Base-by-base conservation (phyloP, 148 eudicot species). In the Vaccinium corymbosum region DNA sequence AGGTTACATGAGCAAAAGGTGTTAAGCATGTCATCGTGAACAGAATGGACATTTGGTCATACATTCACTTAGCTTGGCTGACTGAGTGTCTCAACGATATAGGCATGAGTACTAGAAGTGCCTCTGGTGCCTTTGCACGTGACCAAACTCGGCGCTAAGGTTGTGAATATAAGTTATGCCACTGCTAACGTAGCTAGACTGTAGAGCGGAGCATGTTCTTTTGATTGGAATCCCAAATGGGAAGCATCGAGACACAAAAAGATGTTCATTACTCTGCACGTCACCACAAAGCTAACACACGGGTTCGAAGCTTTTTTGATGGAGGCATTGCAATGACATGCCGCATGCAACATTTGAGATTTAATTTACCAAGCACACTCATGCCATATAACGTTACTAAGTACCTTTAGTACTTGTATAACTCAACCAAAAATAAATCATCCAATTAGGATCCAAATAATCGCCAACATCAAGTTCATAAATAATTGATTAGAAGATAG, bases 261-360 rank as follows among this genome's bases (percentile, higher is more conserved):
- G 8, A 61, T 61, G 66, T 61, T 57, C 66, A 61, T 61, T 19
- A 61, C 3, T 61, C 25, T 3, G n/a, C 9, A 3, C 11, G 8
- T 61, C 22, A 61, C 66, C 25, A 61, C 11, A 0, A 61, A 61
- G 66, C 66, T 61, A 61, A 20, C 66, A 20, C 68, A 61, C 20
- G 27, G 68, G 27, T 61, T 25, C 12, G 0, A n/a, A 61, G 12
- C 20, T 3, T 61, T 61, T 61, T 25, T 20, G 27, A 61, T 61
- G 68, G n/a, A 61, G 68, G 27, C 68, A 61, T 61, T 61, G 66
- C 66, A 61, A 61, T 61, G 68, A 61, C n/a, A 6, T 61, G 68
- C 27, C 9, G 12, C 68, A 3, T 61, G 68, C 1, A 61, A 61
- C 68, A 8, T 42, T 42, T 61, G 68, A 61, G 27, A 61, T 3